Evolutionary conservation across 345 rosid genomes (phyloP), one percentile per base, ranked within the genome.

Genomic region (Arabis hirsuta): DNA sequence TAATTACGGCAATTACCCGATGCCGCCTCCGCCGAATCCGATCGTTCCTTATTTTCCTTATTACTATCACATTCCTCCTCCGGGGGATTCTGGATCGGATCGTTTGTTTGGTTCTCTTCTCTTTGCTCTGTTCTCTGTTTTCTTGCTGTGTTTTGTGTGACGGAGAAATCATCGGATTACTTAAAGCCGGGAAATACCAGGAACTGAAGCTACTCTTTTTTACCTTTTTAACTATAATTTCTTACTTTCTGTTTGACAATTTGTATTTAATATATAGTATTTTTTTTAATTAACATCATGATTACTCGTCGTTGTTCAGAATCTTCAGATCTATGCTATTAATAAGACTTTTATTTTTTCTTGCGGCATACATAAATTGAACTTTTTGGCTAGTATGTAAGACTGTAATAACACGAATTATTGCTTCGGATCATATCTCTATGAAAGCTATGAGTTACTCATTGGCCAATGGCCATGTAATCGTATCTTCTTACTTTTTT

Each of bases 11-110:
- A 76, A 78, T 69, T 88, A 78, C 63, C 85, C 79, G 0, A 73
- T 81, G 0, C 91, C 96, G 4, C 97, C 97, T 2, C 99, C 99
- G 2, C 99, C 99, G 4, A 90, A 95, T 78, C 99, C 97, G 1
- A 90, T 95, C 61, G 99, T 95, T 12, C 99, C 99, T n/a, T 95
- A 91, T 83, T 95, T 95, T 57, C 99, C 99, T 1, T 95, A 69
- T 51, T 95, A 84, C 84, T 91, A 78, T 80, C 78, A 91, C 75
- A 83, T 2, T 54, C 96, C 97, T 19, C 93, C 98, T 7, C 90
- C 86, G 5, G 73, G 82, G 0, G 51, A 34, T 7, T 74, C 85
- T 27, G 60, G 71, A 4, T 67, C 71, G 4, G 67, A 9, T 62
- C 65, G 36, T 54, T 24, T 53, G 5, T 22, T 54, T 1, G 42